These are phyloP conservation scores for Alternaria postmessia DNA, from an alignment of 2,329 filamentous ascomycete genomes.

Conservation along the genomic window DNA sequence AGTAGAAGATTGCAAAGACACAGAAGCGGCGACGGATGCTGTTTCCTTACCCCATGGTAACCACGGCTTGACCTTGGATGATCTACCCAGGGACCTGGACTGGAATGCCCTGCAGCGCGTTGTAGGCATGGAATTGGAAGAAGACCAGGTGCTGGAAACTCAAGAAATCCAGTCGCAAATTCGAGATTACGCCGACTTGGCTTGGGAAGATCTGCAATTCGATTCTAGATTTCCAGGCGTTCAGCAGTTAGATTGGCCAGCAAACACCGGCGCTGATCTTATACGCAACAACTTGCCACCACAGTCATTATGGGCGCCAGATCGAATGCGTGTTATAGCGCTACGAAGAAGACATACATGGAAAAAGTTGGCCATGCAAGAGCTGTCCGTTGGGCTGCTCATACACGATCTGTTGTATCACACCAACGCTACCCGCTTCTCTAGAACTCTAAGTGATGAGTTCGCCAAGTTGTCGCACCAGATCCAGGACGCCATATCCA, in stretches of 20 bases:
- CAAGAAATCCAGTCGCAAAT: slow-evolving; percentile 24
- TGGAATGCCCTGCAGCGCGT: slow-evolving; percentile 28
- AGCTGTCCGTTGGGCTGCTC: slow-evolving; percentile 52
- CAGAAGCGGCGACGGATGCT: neutral
- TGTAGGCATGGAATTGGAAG: slow-evolving; percentile 38
- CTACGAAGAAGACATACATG: slow-evolving; percentile 45
- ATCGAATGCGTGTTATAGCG: slow-evolving; percentile 40
- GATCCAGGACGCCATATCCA: slow-evolving; percentile 25
- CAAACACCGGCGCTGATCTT: slow-evolving; percentile 51
- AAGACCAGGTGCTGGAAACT: slow-evolving; percentile 26
- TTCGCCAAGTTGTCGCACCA: slow-evolving; percentile 28
- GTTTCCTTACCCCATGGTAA: slow-evolving; percentile 1
- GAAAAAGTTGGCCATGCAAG: slow-evolving; percentile 55
- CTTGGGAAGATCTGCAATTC: slow-evolving; percentile 40
- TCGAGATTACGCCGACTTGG: slow-evolving; percentile 21
- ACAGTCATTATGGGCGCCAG: slow-evolving; percentile 56
- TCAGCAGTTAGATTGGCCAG: slow-evolving; percentile 46
- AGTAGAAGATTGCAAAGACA: neutral
- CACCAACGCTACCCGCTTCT: slow-evolving; percentile 5
- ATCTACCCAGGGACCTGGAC: slow-evolving; percentile 29
- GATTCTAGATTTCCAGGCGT: slow-evolving; percentile 40
- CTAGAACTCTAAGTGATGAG: neutral
- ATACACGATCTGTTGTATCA: slow-evolving; percentile 47
- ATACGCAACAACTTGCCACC: slow-evolving; percentile 50
- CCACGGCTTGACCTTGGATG: slow-evolving; percentile 17